Conservation (phyloP, 2,329 filamentous ascomycete genomes). For the Ilyonectria mors-panacis region DNA sequence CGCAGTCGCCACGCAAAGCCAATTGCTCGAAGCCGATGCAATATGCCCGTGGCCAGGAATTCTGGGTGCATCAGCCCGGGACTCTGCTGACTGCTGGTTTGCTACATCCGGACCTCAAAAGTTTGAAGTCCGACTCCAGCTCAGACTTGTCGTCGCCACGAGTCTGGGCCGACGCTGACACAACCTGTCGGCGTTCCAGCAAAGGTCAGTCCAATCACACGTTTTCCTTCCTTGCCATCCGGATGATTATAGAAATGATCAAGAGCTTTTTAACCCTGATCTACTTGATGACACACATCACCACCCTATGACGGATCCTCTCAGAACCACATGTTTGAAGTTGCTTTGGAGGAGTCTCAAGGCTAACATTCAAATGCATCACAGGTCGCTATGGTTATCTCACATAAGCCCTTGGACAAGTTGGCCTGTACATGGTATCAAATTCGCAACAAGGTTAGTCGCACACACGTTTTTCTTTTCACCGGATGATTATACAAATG, state of each 20-base stretch:
- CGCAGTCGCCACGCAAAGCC: no score
- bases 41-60: not conserved
- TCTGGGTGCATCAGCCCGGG: not conserved
- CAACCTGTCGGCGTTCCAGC: no score
- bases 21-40: not conserved
- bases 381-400: no score
- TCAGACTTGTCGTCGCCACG: no score
- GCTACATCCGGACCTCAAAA: slow-evolving; percentile 14
- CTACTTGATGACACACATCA: not conserved
- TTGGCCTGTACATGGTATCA: no score
- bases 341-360: not conserved
- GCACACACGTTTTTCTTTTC: not conserved
- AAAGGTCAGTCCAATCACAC: not conserved
- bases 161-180: no score
- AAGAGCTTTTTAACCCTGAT: slow-evolving; percentile 1
- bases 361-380: not conserved
- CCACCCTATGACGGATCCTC: not conserved
- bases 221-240: not conserved
- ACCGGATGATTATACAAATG: not conserved
- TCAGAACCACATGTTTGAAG: not conserved
- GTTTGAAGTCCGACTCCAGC: no score
- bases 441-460: not conserved
- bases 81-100: not conserved
- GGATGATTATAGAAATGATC: not conserved
- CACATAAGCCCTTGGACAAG: no score